Evolutionary conservation across 164 flowering plant species (phyloP).

Genomic region (Piper betle): DNA sequence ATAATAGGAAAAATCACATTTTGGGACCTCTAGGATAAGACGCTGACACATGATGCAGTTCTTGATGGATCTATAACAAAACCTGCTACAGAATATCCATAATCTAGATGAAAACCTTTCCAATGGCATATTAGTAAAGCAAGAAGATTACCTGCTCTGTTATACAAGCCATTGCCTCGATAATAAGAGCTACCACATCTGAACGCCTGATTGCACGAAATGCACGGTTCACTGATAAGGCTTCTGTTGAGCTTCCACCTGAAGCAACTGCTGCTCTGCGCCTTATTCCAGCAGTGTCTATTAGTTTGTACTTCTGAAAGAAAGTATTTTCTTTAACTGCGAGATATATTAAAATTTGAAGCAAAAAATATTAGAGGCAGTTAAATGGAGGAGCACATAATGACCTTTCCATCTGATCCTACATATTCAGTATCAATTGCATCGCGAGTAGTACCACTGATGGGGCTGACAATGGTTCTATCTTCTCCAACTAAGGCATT

Average conservation of each 20-base stretch:
- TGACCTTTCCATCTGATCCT: constrained; percentile 83
- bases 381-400: constrained; percentile 1
- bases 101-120: neutral
- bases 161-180: constrained; percentile 92
- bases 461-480: constrained; percentile 91
- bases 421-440: constrained; percentile 92
- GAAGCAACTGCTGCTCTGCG: constrained; percentile 76
- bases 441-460: constrained; percentile 99
- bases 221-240: constrained; percentile 90
- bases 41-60: too few relatives aligned
- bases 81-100: neutral
- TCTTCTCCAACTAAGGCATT: constrained; percentile 93
- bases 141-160: constrained; percentile 75
- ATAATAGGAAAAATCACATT: too few relatives aligned
- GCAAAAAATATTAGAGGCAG: neutral
- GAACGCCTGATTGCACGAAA: constrained; percentile 94
- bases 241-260: constrained; percentile 82
- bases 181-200: constrained; percentile 96
- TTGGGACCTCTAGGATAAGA: too few relatives aligned
- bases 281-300: constrained; percentile 98
- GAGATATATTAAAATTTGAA: neutral
- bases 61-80: too few relatives aligned
- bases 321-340: constrained; percentile 3
- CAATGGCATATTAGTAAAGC: neutral
- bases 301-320: constrained; percentile 75